phyloP scores from a whole-genome alignment of 2,329 filamentous ascomycete genomes.

The Colletotrichum navitas region DNA sequence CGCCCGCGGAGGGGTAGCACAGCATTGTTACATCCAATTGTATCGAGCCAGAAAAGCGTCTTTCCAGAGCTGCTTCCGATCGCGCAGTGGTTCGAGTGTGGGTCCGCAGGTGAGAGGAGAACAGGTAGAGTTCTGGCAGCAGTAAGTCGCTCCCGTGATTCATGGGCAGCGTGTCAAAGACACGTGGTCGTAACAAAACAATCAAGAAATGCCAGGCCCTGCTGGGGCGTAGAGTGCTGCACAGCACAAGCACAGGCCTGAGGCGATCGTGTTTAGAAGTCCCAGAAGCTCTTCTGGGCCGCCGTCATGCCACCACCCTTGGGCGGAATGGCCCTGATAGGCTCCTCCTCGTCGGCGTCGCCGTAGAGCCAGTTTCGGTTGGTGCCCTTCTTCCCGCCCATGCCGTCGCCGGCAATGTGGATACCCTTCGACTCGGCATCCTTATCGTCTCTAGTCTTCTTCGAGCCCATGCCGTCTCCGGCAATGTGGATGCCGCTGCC shows the following conservation, averaged over 20 bases:
- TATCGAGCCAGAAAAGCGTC: constrained; percentile 4
- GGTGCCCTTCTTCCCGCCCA: constrained; percentile 71
- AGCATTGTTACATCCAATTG: constrained; percentile 28
- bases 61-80: not conserved
- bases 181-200: constrained; percentile 47
- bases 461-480: constrained; percentile 76
- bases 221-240: constrained; percentile 16
- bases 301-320: constrained; percentile 52
- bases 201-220: constrained; percentile 25
- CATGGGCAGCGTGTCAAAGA: constrained; percentile 50
- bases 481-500: constrained; percentile 58
- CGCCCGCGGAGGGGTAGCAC: not conserved
- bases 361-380: constrained; percentile 71
- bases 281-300: constrained; percentile 60
- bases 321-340: constrained; percentile 52
- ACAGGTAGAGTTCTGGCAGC: constrained; percentile 34
- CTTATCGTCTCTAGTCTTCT: constrained; percentile 55
- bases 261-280: constrained; percentile 53
- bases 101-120: constrained; percentile 14
- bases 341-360: constrained; percentile 59
- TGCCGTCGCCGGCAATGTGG: constrained; percentile 72
- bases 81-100: not conserved
- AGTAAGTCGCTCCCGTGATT: constrained; percentile 48
- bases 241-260: constrained; percentile 13
- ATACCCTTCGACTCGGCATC: constrained; percentile 52